Evolutionary conservation across 2,329 filamentous ascomycete species (phyloP), one percentile per base, ranked within the genome.

Genomic region (Plectosphaerella plurivora): DNA sequence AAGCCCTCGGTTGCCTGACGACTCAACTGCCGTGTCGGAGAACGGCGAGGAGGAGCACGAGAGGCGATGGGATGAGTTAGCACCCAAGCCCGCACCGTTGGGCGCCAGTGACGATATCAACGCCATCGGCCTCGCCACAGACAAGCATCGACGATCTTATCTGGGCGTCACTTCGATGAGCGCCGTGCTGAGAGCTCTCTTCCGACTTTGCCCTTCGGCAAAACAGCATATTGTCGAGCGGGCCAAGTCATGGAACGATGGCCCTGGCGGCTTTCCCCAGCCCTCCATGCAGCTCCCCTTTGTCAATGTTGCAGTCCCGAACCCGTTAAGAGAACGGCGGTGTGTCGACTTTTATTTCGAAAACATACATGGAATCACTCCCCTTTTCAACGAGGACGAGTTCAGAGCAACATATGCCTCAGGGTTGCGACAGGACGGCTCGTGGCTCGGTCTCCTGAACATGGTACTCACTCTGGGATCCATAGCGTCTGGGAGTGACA

Each of bases 111-210:
- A 66, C 57, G 65, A 68, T 36, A 64, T 66, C 53, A 66, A 67
- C 47, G 65, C 62, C 25, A 57, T 67, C 44, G 57, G 78, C 74
- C 11, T 70, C 77, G 47, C 83, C 73, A 75, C 75, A 9, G 73
- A 82, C 18, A 74, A 79, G 52, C 75, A 77, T 28, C 73, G 80
- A 3, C 76, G 78, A 5, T 84, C 82, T 4, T 86, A 86, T 58
- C 70, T 86, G 5, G 82, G 83, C 7, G 80, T 84, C n/a, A 84
- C 82, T 0, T 86, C 82, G 3, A 79, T 86, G 56, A 82, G 81
- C 53, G 82, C 83, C 5, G 80, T 79, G 6, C 71, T 86, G 33
- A 76, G 83, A 57, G 81, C 83, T 42, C 84, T 86, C 16, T 67
- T 68, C 47, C 63, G 62, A n/a, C 60, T 68, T 2, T 66, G 58